Evolutionary conservation across 73 alveolate genomes (phyloP), one percentile per base, ranked within the genome.

Genomic region (Tetrahymena thermophila): DNA sequence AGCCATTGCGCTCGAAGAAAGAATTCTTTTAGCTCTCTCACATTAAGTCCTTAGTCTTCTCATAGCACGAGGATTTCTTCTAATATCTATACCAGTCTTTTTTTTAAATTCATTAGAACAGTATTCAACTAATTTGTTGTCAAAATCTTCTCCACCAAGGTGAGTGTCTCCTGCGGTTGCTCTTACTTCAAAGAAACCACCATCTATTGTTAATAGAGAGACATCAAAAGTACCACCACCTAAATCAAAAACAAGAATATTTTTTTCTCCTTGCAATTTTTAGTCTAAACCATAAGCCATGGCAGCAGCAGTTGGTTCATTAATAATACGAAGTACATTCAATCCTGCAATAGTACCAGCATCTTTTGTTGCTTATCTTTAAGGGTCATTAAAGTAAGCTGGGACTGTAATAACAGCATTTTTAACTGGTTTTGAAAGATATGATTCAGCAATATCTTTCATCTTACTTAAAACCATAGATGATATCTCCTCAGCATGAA

Each of bases 321-420:
- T 97, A 28, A 96, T 96, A 44, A 96, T 96, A 85, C 98, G 94
- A 15, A 96, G 93, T 1, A 94, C 96, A 85, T 97, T 94, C 34
- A 97, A 85, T 35, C 97, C 98, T 55, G 95, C 94, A 1, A 96
- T 96, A 31, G 95, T 93, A 14, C 99, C 99, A n/a, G 99, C 99
- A 96, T 98, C 99, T 96, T 98, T 98, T 94, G 99, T 98, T 56
- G 99, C 99, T 94, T 98, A 98, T 96, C 99, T 98, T 95, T 98
- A 98, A 13, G 99, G 96, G 96, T 98, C 99, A 93, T 98, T 98
- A 94, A 97, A 98, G 84, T 98, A 98, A 17, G 99, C 99, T 7
- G 99, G 99, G 94, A 96, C 98, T 94, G 99, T 98, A 94, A 98
- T 94, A 93, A 98, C 99, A 13, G 99, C 99, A 35, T 96, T 96